Percentiles rank a stretch among this genome's conserved stretches.
These are phyloP conservation scores for Tricladium varicosporioides DNA, from an alignment of 2,329 filamentous ascomycete species.

Conservation along the genomic window DNA sequence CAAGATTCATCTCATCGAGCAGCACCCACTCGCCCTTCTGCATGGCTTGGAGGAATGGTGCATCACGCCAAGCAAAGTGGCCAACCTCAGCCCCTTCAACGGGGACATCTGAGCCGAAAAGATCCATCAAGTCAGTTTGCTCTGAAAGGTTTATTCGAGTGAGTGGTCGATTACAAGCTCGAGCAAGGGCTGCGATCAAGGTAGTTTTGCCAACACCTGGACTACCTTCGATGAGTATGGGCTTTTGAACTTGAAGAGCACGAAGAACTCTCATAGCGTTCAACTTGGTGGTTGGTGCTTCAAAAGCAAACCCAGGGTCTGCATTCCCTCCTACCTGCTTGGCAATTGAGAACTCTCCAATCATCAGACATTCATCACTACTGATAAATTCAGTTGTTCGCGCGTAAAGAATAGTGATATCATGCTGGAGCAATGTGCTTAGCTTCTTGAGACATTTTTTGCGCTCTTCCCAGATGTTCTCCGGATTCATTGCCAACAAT, in stretches of 20 bases:
- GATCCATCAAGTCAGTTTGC: conserved; percentile 94
- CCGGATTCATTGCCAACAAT: conserved; percentile 69
- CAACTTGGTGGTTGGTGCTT: conserved; percentile 82
- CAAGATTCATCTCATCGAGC: conserved; percentile 97
- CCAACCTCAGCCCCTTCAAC: conserved; percentile 90
- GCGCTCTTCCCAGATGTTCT: conserved; percentile 69
- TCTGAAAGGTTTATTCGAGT: conserved; percentile 97
- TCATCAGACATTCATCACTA: conserved; percentile 52
- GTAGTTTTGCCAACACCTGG: conserved; percentile 99
- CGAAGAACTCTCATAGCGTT: conserved; percentile 91
- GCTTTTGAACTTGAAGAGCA: conserved; percentile 84
- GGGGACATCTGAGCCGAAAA: conserved; percentile 95
- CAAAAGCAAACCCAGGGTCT: conserved; percentile 70
- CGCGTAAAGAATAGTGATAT: conserved; percentile 66
- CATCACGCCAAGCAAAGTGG: conserved; percentile 92
- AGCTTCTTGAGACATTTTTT: conserved; percentile 71
- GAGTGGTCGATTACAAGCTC: conserved; percentile 74
- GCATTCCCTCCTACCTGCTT: conserved; percentile 47
- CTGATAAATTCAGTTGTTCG: conserved; percentile 58
- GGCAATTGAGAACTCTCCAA: conserved; percentile 73
- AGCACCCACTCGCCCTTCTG: conserved; percentile 95
- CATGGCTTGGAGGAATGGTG: conserved; percentile 94
- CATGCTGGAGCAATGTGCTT: conserved; percentile 59
- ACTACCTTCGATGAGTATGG: conserved; percentile 91
- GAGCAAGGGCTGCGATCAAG: conserved; percentile 79